phyloP scores from a whole-genome alignment of 1,284 basidiomycete species.

The Cryptococcus depauperatus region DNA sequence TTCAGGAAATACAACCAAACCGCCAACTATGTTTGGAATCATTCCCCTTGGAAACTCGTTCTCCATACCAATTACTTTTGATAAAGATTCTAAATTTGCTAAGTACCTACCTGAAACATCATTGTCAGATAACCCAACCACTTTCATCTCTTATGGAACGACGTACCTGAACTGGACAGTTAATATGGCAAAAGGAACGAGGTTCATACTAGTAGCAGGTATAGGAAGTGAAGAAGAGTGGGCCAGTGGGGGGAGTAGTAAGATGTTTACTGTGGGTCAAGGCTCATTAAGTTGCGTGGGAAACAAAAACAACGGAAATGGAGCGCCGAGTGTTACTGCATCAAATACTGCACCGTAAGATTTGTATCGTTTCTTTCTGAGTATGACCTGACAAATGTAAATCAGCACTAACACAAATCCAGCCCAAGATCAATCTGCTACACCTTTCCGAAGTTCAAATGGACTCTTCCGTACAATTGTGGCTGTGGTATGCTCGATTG shows the following conservation, averaged over 20 bases:
- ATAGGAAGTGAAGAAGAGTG: conserved; percentile 38
- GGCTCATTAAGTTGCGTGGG: conserved; percentile 27
- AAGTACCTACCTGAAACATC: conserved; percentile 24
- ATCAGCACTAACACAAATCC: neutral
- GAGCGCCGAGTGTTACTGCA: conserved; percentile 31
- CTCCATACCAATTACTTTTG: conserved; percentile 38
- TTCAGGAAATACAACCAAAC: conserved; percentile 36
- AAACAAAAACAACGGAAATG: conserved; percentile 7
- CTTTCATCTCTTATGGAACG: conserved; percentile 30
- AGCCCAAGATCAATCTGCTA: too few relatives aligned
- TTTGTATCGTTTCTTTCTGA: neutral
- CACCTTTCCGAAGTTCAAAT: neutral
- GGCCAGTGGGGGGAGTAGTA: conserved; percentile 38
- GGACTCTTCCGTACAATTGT: conserved; percentile 52
- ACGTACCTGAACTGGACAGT: conserved; percentile 40
- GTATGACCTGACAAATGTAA: neutral
- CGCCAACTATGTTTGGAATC: conserved; percentile 42
- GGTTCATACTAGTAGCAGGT: conserved; percentile 41
- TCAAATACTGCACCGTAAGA: neutral
- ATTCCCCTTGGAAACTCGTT: conserved; percentile 43
- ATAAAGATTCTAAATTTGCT: conserved; percentile 18
- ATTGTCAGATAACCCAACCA: conserved; percentile 33
- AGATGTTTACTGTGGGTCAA: conserved; percentile 42
- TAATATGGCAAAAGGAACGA: conserved; percentile 39
- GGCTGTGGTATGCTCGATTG: conserved; percentile 51